These are phyloP conservation scores for Gymnopus androsaceus DNA, from an alignment of 1,284 basidiomycete species.

Conservation along the genomic window DNA sequence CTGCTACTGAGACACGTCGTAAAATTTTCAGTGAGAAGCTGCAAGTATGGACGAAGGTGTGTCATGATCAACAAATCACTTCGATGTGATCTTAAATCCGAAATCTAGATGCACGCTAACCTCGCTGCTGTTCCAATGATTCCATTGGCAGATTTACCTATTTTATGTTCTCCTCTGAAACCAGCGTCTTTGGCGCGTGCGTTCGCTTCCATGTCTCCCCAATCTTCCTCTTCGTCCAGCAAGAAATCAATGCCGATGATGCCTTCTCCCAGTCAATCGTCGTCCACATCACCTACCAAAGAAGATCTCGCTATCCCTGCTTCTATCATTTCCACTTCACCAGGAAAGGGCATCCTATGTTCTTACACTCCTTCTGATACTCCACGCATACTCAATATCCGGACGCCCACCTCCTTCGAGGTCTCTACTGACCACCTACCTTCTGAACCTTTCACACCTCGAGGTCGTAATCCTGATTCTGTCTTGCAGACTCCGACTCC, in stretches of 20 bases:
- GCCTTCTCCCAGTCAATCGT: slow-evolving; percentile 47
- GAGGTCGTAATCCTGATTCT: slow-evolving; percentile 52
- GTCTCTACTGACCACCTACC: slow-evolving; percentile 31
- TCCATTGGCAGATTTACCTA: slow-evolving; percentile 67
- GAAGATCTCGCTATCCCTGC: slow-evolving; percentile 47
- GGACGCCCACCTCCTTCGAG: slow-evolving; percentile 45
- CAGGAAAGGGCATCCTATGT: slow-evolving; percentile 49
- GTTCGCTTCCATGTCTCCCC: slow-evolving; percentile 71
- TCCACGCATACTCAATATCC: slow-evolving; percentile 31
- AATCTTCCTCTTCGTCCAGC: slow-evolving; percentile 51
- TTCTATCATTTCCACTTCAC: slow-evolving; percentile 38
- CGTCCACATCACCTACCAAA: slow-evolving; percentile 49
- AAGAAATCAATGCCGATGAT: slow-evolving; percentile 35
- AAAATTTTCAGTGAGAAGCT: slow-evolving; percentile 61
- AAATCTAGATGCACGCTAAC: slow-evolving; percentile 51
- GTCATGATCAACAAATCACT: slow-evolving; percentile 13
- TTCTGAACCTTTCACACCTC: slow-evolving; percentile 64
- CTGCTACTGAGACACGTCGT: slow-evolving; percentile 60
- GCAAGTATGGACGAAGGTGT: slow-evolving; percentile 63
- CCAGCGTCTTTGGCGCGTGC: slow-evolving; percentile 67
- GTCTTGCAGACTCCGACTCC: slow-evolving; percentile 68
- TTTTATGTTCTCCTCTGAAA: slow-evolving; percentile 51
- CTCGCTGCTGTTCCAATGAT: slow-evolving; percentile 50
- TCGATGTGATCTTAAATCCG: background rate
- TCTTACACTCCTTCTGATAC: slow-evolving; percentile 53